Conservation (phyloP, 805 yeast species). For the Saccharomycopsis vini region DNA sequence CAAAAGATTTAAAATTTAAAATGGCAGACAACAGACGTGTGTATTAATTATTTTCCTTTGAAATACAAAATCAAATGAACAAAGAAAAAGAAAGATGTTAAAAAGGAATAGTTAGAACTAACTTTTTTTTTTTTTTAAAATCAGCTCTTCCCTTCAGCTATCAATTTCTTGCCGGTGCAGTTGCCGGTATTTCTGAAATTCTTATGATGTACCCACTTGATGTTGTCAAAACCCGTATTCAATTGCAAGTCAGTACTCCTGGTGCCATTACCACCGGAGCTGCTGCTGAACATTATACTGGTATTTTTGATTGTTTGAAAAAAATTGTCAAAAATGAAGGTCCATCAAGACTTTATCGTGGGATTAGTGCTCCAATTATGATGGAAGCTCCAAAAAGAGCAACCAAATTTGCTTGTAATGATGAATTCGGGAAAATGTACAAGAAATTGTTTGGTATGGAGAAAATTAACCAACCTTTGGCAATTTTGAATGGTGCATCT, state of each 20-base stretch:
- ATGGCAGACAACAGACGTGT: slow-evolving; percentile 5
- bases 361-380: slow-evolving; percentile 90
- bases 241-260: slow-evolving; percentile 54
- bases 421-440: slow-evolving; percentile 88
- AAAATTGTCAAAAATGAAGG: slow-evolving; percentile 88
- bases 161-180: slow-evolving; percentile 87
- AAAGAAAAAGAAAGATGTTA: no score
- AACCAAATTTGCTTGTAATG: slow-evolving; percentile 96
- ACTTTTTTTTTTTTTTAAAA: neutral
- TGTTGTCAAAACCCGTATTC: slow-evolving; percentile 94
- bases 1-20: no score
- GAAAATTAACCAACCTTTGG: slow-evolving; percentile 69
- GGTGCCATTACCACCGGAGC: slow-evolving; percentile 23
- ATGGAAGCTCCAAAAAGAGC: slow-evolving; percentile 99
- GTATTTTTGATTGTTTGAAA: slow-evolving; percentile 74
- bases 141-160: slow-evolving; percentile 77
- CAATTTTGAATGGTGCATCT: slow-evolving; percentile 90
- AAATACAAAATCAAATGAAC: neutral
- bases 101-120: no score
- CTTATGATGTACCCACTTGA: slow-evolving; percentile 94
- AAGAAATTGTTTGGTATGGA: slow-evolving; percentile 58
- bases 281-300: slow-evolving; percentile 42
- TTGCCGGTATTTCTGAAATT: slow-evolving; percentile 96
- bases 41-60: neutral
- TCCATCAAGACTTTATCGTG: slow-evolving; percentile 72